These are phyloP conservation scores for Blastobotrys muscicola DNA, from an alignment of 805 yeast species.

Conservation along the genomic window DNA sequence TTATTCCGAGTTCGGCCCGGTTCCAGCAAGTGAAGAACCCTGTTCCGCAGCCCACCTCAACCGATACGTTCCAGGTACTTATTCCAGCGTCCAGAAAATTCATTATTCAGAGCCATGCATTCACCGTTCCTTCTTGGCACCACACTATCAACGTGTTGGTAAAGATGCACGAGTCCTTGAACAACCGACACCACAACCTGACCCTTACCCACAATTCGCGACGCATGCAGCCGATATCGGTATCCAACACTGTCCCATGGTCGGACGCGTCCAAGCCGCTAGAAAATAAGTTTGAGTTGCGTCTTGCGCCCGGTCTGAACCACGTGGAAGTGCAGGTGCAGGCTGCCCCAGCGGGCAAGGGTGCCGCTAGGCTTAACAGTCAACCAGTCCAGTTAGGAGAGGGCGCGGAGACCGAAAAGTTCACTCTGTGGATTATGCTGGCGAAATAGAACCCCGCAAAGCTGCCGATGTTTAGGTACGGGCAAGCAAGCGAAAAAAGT, in stretches of 20 bases:
- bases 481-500: no score
- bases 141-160: slow-evolving; percentile 39
- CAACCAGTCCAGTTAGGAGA: slow-evolving; percentile 1
- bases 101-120: slow-evolving; percentile 32
- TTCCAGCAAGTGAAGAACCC: slow-evolving; percentile 23
- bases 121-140: slow-evolving; percentile 40
- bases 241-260: slow-evolving; percentile 15
- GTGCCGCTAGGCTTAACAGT: slow-evolving; percentile 1
- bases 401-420: slow-evolving; percentile 10
- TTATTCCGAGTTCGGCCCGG: slow-evolving; percentile 25
- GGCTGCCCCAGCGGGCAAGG: slow-evolving; percentile 12
- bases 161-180: slow-evolving; percentile 34
- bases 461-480: no score
- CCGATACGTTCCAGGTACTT: slow-evolving; percentile 31
- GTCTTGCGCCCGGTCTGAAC: slow-evolving; percentile 28
- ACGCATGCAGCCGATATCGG: slow-evolving; percentile 20
- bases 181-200: slow-evolving; percentile 24
- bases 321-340: slow-evolving; percentile 24
- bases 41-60: slow-evolving; percentile 17
- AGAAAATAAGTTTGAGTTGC: slow-evolving; percentile 23
- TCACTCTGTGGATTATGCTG: slow-evolving; percentile 12
- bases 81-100: slow-evolving; percentile 30
- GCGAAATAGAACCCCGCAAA: not conserved
- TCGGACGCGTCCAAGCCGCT: slow-evolving; percentile 15
- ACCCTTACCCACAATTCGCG: slow-evolving; percentile 25